Evolutionary conservation across 169 alveolate species (phyloP), one percentile per base, ranked within the genome.

Genomic region (Blepharisma undulans): DNA sequence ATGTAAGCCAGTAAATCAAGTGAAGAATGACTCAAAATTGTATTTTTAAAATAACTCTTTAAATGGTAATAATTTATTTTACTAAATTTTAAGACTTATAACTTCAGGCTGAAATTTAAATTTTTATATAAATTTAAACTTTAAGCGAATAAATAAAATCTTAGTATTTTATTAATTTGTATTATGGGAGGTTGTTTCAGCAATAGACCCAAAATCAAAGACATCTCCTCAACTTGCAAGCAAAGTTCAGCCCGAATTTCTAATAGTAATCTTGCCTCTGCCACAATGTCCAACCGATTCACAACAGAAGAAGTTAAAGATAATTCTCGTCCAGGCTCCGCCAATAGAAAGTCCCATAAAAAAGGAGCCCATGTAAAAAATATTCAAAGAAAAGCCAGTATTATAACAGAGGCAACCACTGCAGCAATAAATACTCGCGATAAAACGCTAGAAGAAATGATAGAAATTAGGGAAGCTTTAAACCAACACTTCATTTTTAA

Each of bases 401-500:
- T 25, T 29, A 29, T 25, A 30, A 79, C 34, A n/a, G 87, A 79
- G 14, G 34, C 87, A 16, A 22, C 61, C 72, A 29, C 87, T 25
- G 87, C 87, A 22, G 30, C 36, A 7, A 33, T 79, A 30, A 25
- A 25, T n/a, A 32, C 34, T 21, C 87, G 87, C 7, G 25, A 79
- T 4, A 79, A 79, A 10, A 30, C 87, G 0, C 30, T n/a, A 10
- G 61, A 79, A 79, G 87, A 79, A 27, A n/a, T n/a, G 29, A n/a
- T n/a, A 79, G 34, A 25, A 33, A 86, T 86, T 27, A 22, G n/a
- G 72, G n/a, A 19, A 71, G 89, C 89, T 84, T 59, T 84, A 22
- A 84, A 32, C 36, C 22, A 33, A 30, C 89, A 86, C 25, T 86
- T 86, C 72, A 61, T 86, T 25, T 86, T 86, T 33, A 86, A n/a